phyloP scores from a whole-genome alignment of 805 yeast species.

The Candida odintsovae region DNA sequence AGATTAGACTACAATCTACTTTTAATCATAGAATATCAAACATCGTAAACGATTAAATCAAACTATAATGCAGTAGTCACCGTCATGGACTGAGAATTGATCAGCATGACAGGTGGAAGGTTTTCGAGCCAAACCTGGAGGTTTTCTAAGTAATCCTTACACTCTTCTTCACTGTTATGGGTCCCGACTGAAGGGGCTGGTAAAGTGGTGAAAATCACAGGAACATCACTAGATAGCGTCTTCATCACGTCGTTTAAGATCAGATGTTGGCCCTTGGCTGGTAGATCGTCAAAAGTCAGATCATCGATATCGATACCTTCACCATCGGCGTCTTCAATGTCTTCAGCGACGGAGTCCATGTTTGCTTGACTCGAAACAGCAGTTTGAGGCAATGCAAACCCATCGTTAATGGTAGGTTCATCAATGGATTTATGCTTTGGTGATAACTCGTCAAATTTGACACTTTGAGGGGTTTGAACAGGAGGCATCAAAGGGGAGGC shows the following conservation, averaged over 20 bases:
- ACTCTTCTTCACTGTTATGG: conserved; percentile 60
- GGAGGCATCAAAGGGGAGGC: not conserved
- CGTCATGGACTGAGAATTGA: conserved; percentile 92
- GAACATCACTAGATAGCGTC: conserved; percentile 54
- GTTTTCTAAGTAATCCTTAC: conserved; percentile 69
- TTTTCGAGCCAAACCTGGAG: conserved; percentile 76
- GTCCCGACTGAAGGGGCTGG: conserved; percentile 88
- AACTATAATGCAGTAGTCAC: conserved; percentile 82
- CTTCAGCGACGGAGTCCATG: not conserved
- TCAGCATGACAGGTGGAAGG: conserved; percentile 74
- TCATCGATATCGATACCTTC: conserved; percentile 31
- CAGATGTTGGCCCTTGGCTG: conserved; percentile 86
- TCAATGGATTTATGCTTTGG: conserved; percentile 1
- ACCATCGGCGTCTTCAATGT: not conserved
- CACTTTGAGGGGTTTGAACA: not conserved
- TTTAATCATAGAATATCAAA: not conserved
- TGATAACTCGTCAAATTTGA: conserved; percentile 2
- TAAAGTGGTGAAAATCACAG: conserved; percentile 78
- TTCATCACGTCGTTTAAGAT: conserved; percentile 84
- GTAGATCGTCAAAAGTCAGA: conserved; percentile 74
- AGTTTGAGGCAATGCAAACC: not conserved
- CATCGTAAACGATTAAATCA: not conserved
- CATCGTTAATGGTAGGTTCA: conserved; percentile 2
- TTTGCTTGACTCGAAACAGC: not conserved
- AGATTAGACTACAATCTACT: not conserved